Evolutionary conservation across 805 yeast species (phyloP).

Genomic region (Metschnikowia borealis): DNA sequence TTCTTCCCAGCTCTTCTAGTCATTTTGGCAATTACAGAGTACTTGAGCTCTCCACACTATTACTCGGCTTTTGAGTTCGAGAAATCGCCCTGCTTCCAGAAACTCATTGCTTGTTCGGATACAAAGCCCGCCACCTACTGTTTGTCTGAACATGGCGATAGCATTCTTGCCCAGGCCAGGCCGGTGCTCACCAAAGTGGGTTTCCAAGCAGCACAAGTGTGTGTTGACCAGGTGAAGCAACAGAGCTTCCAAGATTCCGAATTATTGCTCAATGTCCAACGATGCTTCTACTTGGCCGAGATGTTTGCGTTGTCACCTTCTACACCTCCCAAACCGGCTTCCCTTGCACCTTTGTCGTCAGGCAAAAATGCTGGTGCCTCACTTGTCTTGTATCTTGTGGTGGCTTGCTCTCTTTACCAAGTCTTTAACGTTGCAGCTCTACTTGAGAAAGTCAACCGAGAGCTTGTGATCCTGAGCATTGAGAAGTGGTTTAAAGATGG

Average conservation of each 20-base stretch:
- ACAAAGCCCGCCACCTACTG: conserved; percentile 7
- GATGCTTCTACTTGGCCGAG: conserved; percentile 12
- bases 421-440: background rate
- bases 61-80: conserved; percentile 7
- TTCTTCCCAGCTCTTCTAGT: conserved; percentile 1
- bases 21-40: background rate
- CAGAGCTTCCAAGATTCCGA: conserved; percentile 6
- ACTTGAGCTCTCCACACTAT: background rate
- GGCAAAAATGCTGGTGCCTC: background rate
- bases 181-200: conserved; percentile 5
- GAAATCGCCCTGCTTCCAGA: conserved; percentile 5
- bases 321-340: background rate
- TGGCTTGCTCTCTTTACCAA: background rate
- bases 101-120: conserved; percentile 10
- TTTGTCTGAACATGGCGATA: conserved; percentile 1
- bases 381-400: background rate
- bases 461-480: background rate
- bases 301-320: background rate
- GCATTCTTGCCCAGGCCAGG: conserved; percentile 6
- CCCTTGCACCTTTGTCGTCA: background rate
- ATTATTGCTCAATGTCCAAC: conserved; percentile 9
- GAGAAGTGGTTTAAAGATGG: background rate
- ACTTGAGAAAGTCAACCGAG: background rate
- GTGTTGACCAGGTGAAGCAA: conserved; percentile 7
- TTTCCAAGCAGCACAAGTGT: conserved; percentile 4